A percentile compares a stretch with the other conserved stretches of the same genome.
Evolutionary conservation across 352 stramenopile genomes (phyloP).

Genomic region (Phytophthora megakarya): DNA sequence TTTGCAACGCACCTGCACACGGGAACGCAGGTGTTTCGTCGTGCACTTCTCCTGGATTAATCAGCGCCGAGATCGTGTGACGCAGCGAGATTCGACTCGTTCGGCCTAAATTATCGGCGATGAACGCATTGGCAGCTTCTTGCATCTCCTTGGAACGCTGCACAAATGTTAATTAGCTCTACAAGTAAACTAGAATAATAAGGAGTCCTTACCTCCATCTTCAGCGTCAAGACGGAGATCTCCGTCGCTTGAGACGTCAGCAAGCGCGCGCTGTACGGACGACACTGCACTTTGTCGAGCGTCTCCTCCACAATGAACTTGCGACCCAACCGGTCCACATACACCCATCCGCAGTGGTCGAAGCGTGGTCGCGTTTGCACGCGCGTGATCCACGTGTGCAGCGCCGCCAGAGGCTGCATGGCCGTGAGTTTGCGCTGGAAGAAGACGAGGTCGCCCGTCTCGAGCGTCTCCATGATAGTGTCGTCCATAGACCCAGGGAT

Average conservation of each 20-base stretch:
- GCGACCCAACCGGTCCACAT: conserved; percentile 77
- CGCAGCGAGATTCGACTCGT: conserved; percentile 68
- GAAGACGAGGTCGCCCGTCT: conserved; percentile 83
- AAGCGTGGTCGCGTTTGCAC: conserved; percentile 66
- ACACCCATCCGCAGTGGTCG: conserved; percentile 83
- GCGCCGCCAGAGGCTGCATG: conserved; percentile 71
- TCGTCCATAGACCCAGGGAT: conserved; percentile 84
- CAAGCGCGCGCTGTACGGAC: conserved; percentile 76
- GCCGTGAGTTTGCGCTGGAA: conserved; percentile 77
- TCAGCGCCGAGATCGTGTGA: conserved; percentile 52
- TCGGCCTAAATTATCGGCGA: conserved; percentile 53
- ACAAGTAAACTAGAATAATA: too few species aligned
- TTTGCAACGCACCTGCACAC: conserved; percentile 42
- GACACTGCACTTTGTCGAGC: conserved; percentile 75
- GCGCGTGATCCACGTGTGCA: conserved; percentile 68
- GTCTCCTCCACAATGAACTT: conserved; percentile 89
- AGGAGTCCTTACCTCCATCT: conserved; percentile 46
- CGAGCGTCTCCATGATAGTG: conserved; percentile 85
- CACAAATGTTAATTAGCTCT: too few species aligned
- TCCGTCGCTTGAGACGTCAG: conserved; percentile 72
- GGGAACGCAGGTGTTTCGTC: conserved; percentile 44
- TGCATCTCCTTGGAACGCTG: conserved; percentile 72
- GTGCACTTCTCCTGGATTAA: conserved; percentile 45
- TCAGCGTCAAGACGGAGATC: conserved; percentile 81
- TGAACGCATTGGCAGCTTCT: conserved; percentile 58